Base-by-base conservation (phyloP, 2,329 filamentous ascomycete genomes). In the Aspergillus sp. region DNA sequence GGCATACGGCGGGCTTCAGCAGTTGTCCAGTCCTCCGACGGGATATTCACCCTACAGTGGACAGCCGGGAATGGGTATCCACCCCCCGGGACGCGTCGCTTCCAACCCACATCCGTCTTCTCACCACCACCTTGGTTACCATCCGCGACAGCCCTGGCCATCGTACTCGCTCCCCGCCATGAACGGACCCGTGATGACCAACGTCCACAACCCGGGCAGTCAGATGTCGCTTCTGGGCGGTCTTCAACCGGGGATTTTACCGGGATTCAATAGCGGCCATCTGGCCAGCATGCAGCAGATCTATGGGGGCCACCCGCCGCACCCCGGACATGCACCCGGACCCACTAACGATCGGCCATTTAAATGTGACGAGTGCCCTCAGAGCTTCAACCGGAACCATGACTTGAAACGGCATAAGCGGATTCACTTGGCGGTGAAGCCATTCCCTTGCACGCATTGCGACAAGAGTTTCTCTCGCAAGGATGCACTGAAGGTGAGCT, bases 381-480 rank as follows among this genome's bases (percentile, higher is more conserved):
- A 96, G 73, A 93, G 91, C 42, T 99, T 99, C 80, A 98, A 96
- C 75, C 84, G 95, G 4, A 98, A 98, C 65, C 95, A 98, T 72
- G 95, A 98, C 71, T 77, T 98, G 68, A 99, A 99, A 78, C 85
- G 95, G 54, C 95, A 99, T 75, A 96, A 96, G 81, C 83, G 92
- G 53, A 98, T 98, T 60, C 95, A 99, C 76, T 78, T 98, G 59
- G 91, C 92, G 0, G 91, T 98, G 46, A 99, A 99, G 81, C 95
- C 95, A 0, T 98, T 94, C 75, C 93, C 93, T 0, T 99, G 95
- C 74, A 86, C 82, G 6, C 89, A 90, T 70, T 99, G 95, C 73
- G 92, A 96, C 62, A 98, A 98, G 84, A 95, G 91, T 73, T 99
- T 99, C 71, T 97, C 93, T 3, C 85, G 95, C 60, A 98, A 98